Evolutionary conservation across 2,329 filamentous ascomycete species (phyloP).

Genomic region (Scedosporium aurantiacum): DNA sequence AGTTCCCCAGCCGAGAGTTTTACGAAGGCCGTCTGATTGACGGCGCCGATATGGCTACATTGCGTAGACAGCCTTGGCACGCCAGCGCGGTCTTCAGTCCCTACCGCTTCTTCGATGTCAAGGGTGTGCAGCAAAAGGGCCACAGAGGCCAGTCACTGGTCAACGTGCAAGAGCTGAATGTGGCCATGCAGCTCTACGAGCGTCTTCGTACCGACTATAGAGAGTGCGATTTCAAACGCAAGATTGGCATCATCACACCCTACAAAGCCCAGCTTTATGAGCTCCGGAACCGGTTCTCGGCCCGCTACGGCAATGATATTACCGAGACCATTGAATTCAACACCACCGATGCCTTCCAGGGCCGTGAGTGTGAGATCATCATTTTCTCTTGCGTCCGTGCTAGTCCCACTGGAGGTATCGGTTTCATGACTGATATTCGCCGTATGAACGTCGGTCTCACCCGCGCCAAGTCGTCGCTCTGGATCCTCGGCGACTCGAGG

Average conservation of each 20-base stretch:
- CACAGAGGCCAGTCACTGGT: slow-evolving; percentile 78
- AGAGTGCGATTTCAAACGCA: slow-evolving; percentile 60
- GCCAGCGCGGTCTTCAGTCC: slow-evolving; percentile 69
- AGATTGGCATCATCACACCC: slow-evolving; percentile 93
- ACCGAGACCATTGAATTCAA: slow-evolving; percentile 86
- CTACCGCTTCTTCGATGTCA: slow-evolving; percentile 94
- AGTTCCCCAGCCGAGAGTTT: slow-evolving; percentile 82
- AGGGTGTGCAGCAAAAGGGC: slow-evolving; percentile 75
- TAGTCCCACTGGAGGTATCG: slow-evolving; percentile 83
- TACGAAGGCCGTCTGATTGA: slow-evolving; percentile 83
- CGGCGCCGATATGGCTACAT: slow-evolving; percentile 66
- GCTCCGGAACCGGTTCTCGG: slow-evolving; percentile 63
- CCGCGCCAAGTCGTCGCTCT: slow-evolving; percentile 89
- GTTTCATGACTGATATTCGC: slow-evolving; percentile 95
- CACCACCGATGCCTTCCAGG: slow-evolving; percentile 96
- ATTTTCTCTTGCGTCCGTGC: slow-evolving; percentile 98
- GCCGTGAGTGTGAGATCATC: slow-evolving; percentile 92
- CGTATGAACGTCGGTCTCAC: slow-evolving; percentile 99
- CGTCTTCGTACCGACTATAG: slow-evolving; percentile 64
- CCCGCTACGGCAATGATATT: slow-evolving; percentile 63
- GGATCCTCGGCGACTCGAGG: slow-evolving; percentile 87
- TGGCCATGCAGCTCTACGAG: slow-evolving; percentile 76
- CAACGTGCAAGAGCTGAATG: slow-evolving; percentile 76
- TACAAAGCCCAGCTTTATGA: slow-evolving; percentile 89
- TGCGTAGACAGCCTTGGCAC: slow-evolving; percentile 80